Percentiles rank a stretch among this genome's conserved stretches.
These are phyloP conservation scores for Pythium sukuiense DNA, from an alignment of 352 stramenopile genomes.

Conservation along the genomic window DNA sequence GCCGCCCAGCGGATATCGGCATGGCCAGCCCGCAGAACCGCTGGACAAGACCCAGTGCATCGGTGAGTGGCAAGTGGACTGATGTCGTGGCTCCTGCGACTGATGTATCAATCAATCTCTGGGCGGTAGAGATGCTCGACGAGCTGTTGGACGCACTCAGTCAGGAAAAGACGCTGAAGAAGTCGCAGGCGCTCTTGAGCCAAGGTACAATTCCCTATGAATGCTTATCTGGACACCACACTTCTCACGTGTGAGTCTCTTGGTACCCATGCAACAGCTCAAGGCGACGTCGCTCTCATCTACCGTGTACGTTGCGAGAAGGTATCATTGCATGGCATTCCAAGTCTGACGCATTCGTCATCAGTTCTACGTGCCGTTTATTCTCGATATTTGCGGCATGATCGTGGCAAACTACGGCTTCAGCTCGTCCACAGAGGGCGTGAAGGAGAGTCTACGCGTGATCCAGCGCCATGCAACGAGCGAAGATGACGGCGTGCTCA, in stretches of 20 bases:
- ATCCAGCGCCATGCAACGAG: constrained; percentile 28
- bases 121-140: constrained; percentile 41
- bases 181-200: constrained; percentile 42
- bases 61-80: constrained; percentile 2
- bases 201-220: constrained; percentile 26
- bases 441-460: constrained; percentile 49
- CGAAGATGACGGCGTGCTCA: constrained; percentile 42
- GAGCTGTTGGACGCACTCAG: constrained; percentile 50
- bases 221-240: neutral
- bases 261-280: constrained; percentile 23
- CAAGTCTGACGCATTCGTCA: neutral
- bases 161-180: constrained; percentile 35
- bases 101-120: neutral
- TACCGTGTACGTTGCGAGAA: constrained; percentile 31
- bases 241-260: neutral
- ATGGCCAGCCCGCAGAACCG: constrained; percentile 24
- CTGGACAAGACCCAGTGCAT: constrained; percentile 34
- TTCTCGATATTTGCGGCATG: constrained; percentile 40
- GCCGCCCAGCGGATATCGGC: constrained; percentile 14
- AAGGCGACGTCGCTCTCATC: constrained; percentile 47
- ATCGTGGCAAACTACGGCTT: constrained; percentile 55
- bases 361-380: constrained; percentile 51
- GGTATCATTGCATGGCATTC: neutral
- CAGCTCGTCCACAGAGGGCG: constrained; percentile 37
- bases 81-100: neutral